Conservation (phyloP, 2,329 filamentous ascomycete species). For the Neonectria faginata region DNA sequence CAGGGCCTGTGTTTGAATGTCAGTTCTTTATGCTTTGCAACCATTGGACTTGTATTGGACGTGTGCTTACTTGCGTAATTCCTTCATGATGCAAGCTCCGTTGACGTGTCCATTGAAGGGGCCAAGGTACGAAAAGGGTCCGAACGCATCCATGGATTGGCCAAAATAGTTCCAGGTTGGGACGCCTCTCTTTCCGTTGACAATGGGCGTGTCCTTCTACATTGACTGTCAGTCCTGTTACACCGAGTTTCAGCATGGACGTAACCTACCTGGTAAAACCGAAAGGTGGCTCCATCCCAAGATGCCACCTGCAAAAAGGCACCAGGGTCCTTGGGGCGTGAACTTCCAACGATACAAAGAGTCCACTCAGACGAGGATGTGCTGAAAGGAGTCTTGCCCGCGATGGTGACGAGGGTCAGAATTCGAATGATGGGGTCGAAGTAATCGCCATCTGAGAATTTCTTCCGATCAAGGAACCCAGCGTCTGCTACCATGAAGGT, state of each 20-base stretch:
- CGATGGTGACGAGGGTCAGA: constrained; percentile 3
- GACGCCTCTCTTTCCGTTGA: no score
- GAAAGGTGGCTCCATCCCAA: constrained; percentile 19
- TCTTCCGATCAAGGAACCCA: background rate
- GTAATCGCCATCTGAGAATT: background rate
- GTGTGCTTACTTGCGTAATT: constrained; percentile 11
- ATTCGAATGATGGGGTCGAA: constrained; percentile 14
- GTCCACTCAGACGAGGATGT: constrained; percentile 10
- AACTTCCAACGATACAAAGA: constrained; percentile 15
- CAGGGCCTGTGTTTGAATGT: constrained; percentile 11
- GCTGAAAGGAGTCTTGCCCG: background rate
- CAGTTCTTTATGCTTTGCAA: background rate
- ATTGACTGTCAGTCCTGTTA: no score
- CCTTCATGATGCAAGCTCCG: constrained; percentile 26
- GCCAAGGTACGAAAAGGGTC: constrained; percentile 16
- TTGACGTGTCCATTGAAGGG: constrained; percentile 31
- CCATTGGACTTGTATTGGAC: background rate
- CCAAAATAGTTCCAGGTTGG: constrained; percentile 21
- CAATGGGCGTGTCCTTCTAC: no score
- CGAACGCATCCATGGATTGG: constrained; percentile 25
- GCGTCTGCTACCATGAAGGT: constrained; percentile 22
- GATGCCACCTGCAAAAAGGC: constrained; percentile 20
- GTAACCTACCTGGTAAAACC: constrained; percentile 18
- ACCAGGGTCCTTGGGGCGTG: background rate
- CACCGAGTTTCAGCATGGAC: no score